phyloP scores from a whole-genome alignment of 2,329 filamentous ascomycete genomes.

The Fusarium drepaniforme region DNA sequence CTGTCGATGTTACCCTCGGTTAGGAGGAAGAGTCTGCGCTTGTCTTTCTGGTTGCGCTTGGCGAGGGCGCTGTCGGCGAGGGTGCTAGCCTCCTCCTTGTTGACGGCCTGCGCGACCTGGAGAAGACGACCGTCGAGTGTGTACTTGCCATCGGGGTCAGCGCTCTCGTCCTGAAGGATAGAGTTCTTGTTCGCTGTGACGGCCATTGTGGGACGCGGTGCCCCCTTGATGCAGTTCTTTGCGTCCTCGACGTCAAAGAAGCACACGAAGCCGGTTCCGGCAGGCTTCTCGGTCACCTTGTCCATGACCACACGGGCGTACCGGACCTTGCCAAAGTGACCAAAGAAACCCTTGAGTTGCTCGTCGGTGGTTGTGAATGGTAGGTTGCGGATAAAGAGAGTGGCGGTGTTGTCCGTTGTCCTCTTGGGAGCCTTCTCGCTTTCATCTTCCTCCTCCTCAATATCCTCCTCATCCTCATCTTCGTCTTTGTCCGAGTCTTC shows the following conservation, averaged over 20 bases:
- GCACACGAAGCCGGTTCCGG: slow-evolving; percentile 94
- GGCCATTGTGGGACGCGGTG: slow-evolving; percentile 70
- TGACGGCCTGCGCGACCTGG: slow-evolving; percentile 86
- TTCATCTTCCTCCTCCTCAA: slow-evolving; percentile 57
- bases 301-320: slow-evolving; percentile 96
- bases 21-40: slow-evolving; percentile 88
- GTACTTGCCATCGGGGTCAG: slow-evolving; percentile 86
- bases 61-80: slow-evolving; percentile 78
- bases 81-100: slow-evolving; percentile 81
- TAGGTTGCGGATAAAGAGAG: slow-evolving; percentile 93
- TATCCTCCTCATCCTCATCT: slow-evolving; percentile 50
- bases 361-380: slow-evolving; percentile 91
- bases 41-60: slow-evolving; percentile 81
- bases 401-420: slow-evolving; percentile 72
- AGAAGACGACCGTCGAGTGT: slow-evolving; percentile 91
- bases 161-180: slow-evolving; percentile 86
- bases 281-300: slow-evolving; percentile 84
- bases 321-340: slow-evolving; percentile 86
- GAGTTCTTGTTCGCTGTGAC: slow-evolving; percentile 76
- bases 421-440: slow-evolving; percentile 43
- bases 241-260: slow-evolving; percentile 85
- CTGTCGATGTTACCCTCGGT: slow-evolving; percentile 85
- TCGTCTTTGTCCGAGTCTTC: slow-evolving; percentile 65
- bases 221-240: slow-evolving; percentile 78
- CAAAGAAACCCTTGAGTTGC: slow-evolving; percentile 85